Conservation (phyloP, 257 asterid species). For the Catharanthus roseus region DNA sequence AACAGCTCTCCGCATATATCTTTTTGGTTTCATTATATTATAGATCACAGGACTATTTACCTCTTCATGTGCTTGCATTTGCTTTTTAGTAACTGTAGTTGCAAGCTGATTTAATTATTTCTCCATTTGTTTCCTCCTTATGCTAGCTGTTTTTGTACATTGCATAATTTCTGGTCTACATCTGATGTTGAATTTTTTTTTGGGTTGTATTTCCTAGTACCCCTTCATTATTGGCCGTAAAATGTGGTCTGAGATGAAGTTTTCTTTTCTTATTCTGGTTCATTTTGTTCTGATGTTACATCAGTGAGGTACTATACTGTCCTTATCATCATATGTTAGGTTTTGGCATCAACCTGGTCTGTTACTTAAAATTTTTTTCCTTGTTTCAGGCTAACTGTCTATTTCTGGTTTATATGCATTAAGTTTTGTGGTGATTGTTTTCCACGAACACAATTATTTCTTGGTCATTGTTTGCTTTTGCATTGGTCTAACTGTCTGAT, state of each 20-base stretch:
- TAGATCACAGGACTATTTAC: not conserved
- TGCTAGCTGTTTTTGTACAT: not conserved
- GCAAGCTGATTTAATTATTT: not conserved
- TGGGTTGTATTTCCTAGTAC: not conserved
- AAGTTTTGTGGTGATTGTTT: not conserved
- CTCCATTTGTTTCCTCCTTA: not conserved
- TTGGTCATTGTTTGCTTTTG: not conserved
- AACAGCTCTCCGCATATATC: not conserved
- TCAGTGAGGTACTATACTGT: not conserved
- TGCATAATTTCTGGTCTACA: no score
- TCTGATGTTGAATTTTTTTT: no score
- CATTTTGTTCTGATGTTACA: not conserved
- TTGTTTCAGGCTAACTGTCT: not conserved
- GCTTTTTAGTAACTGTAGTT: not conserved
- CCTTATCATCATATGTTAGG: not conserved
- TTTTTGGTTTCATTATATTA: not conserved
- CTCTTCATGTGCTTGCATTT: not conserved
- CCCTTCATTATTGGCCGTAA: not conserved
- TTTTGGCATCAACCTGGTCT: not conserved
- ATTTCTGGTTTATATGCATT: not conserved
- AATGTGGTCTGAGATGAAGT: not conserved
- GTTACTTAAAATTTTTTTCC: not conserved
- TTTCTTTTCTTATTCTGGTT: not conserved
- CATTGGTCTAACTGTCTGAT: conserved; percentile 10
- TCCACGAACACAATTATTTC: not conserved